Conservation (phyloP, 2,329 filamentous ascomycete species). For the Colletotrichum tropicale region DNA sequence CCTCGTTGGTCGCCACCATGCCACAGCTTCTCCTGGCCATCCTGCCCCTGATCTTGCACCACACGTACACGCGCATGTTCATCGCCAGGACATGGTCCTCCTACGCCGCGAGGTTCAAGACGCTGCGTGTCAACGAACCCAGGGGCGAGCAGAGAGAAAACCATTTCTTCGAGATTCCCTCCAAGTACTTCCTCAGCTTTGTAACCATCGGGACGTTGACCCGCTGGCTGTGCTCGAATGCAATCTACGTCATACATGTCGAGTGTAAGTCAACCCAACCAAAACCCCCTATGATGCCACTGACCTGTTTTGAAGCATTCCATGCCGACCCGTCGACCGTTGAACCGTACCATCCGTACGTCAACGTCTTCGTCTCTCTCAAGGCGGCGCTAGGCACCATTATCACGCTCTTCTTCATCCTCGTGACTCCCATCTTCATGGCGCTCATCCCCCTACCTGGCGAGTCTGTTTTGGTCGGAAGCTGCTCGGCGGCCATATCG, state of each 20-base stretch:
- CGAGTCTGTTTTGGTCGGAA: not conserved
- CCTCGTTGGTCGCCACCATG: not conserved
- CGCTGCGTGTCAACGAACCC: not conserved
- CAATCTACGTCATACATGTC: not conserved
- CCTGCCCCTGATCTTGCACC: not conserved
- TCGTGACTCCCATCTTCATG: not conserved
- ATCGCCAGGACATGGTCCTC: not conserved
- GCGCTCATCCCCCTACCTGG: not conserved
- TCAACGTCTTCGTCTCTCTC: not conserved
- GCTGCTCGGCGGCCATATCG: not conserved
- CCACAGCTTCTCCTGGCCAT: not conserved
- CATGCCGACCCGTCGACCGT: not conserved
- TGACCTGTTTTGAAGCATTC: not conserved
- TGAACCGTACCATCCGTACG: not conserved
- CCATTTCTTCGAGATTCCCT: not conserved
- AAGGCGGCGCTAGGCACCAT: not conserved
- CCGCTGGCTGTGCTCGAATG: not conserved
- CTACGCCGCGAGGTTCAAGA: not conserved
- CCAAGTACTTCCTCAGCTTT: not conserved
- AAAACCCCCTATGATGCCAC: not conserved
- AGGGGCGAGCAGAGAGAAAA: not conserved
- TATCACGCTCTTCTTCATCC: not conserved
- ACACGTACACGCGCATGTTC: not conserved
- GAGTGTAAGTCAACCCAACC: not conserved
- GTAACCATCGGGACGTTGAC: not conserved